Evolutionary conservation across 2,329 filamentous ascomycete genomes (phyloP).

Genomic region (Talaromyces sp.): DNA sequence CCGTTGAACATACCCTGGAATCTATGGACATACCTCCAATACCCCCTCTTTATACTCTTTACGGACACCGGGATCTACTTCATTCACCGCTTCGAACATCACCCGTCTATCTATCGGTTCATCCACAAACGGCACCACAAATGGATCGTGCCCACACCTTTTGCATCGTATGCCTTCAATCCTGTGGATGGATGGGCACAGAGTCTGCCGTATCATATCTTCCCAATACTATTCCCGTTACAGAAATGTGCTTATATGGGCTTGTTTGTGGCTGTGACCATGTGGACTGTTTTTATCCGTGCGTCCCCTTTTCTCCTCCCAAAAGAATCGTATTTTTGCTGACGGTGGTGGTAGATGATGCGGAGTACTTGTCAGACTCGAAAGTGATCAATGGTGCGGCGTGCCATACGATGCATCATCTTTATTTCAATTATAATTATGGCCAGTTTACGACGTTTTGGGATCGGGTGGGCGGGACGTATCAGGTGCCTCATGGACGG

Average conservation of each 20-base stretch:
- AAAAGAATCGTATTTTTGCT: not conserved
- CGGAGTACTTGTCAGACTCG: constrained; percentile 78
- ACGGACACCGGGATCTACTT: constrained; percentile 78
- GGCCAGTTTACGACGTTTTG: constrained; percentile 82
- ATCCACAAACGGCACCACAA: constrained; percentile 91
- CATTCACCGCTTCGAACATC: constrained; percentile 73
- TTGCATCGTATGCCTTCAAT: constrained; percentile 79
- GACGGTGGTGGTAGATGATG: constrained; percentile 55
- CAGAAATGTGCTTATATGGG: constrained; percentile 76
- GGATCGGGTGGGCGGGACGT: constrained; percentile 74
- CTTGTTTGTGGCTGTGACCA: constrained; percentile 78
- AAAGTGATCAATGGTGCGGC: constrained; percentile 83
- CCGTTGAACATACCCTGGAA: constrained; percentile 45
- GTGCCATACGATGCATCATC: constrained; percentile 86
- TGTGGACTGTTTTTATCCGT: constrained; percentile 81
- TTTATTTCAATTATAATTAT: constrained; percentile 79
- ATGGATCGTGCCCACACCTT: constrained; percentile 90
- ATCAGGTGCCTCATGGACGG: constrained; percentile 46
- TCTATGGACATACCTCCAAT: constrained; percentile 71
- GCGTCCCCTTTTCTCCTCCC: not conserved
- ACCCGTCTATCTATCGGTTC: constrained; percentile 70
- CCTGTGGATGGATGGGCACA: constrained; percentile 80
- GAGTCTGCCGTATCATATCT: constrained; percentile 77
- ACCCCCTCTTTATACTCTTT: constrained; percentile 73
- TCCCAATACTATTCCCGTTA: constrained; percentile 77